Evolutionary conservation across 2,329 filamentous ascomycete species (phyloP), one percentile per base, ranked within the genome.

Genomic region (Penicillium sp.): DNA sequence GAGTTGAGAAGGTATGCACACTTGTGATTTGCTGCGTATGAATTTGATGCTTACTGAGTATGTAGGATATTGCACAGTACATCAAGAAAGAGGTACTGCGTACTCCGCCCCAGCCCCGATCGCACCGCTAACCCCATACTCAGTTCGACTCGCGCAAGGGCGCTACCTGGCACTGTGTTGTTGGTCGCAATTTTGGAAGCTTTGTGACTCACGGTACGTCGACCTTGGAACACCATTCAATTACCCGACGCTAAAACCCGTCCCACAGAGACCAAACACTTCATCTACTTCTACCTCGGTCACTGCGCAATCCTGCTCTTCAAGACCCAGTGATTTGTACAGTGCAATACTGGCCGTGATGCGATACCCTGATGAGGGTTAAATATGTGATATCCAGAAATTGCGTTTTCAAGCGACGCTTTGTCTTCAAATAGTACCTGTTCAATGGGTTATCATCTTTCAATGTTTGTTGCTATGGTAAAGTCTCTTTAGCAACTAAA

Each of bases 241-340:
- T n/a, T 33, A 39, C 31, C 14, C 18, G 12, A 45, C 45, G 47
- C 66, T 56, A 18, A 49, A 38, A 3, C 8, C 35, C 28, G 28
- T 33, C 39, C 30, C 12, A 30, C 76, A 96, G 93, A 97, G 74
- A 97, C 93, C 25, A 97, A 97, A 77, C 93, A 99, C 75, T 99
- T 99, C 78, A 96, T 99, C 72, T 99, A 99, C 78, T 99, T 99
- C 78, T 99, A 99, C 77, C 87, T 99, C 52, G 93, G 93, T 46
- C 93, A 97, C 79, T 96, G 90, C 73, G 93, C 93, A 52, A 97
- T 99, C 69, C 81, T 99, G 49, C 84, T 99, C 45, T 99, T 97
- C 84, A 99, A 99, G 81, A 99, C 93, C 34, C 92, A 96, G 82
- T 97, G 64, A 61, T 35, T 55, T 41, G n/a, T 16, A 25, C 46